Base-by-base conservation (phyloP, 257 asterid species). In the Osmanthus fragrans region DNA sequence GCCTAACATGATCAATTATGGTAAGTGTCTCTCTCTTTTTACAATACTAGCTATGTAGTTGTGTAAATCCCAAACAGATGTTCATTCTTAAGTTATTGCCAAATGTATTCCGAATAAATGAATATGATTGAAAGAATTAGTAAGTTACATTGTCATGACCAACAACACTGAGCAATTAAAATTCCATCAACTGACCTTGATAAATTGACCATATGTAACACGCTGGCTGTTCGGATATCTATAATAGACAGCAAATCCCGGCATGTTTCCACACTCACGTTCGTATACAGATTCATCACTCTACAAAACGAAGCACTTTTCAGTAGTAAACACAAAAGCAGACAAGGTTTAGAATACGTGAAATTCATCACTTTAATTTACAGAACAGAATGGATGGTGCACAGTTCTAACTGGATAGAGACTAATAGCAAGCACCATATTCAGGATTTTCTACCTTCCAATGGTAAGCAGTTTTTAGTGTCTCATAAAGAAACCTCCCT, bases 211-310 rank as follows among this genome's bases (percentile, higher is more conserved):
- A 79, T 93, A 96, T 29, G 96, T 90, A 54, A 96, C 99, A 32
- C 99, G 99, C 85, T 96, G 96, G 85, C 98, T 93, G 84, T 96
- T 91, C 65, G 99, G 99, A 81, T 90, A 93, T 87, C 98, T 88
- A 78, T 96, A 96, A 82, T 96, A 96, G 73, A 96, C 96, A 68
- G 99, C 99, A 88, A 96, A 96, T 42, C 99, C 99, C 8, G 99
- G 99, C 99, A 92, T 96, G 89, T 92, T 93, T 79, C 99, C 98
- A 51, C 99, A 96, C 87, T 96, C 99, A 29, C 94, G 92, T 87
- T 93, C 99, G 74, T 96, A 96, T 82, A 93, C 79, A 70, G 96
- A 85, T 89, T 92, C 98, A 82, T 93, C 97, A 74, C 93, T 90
- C 99, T 93, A 80, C 81, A 85, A 81, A 81, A 71, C 15, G 78